Base-by-base conservation (phyloP, 768 basidiomycete species). In the Thelephora ganbajun region DNA sequence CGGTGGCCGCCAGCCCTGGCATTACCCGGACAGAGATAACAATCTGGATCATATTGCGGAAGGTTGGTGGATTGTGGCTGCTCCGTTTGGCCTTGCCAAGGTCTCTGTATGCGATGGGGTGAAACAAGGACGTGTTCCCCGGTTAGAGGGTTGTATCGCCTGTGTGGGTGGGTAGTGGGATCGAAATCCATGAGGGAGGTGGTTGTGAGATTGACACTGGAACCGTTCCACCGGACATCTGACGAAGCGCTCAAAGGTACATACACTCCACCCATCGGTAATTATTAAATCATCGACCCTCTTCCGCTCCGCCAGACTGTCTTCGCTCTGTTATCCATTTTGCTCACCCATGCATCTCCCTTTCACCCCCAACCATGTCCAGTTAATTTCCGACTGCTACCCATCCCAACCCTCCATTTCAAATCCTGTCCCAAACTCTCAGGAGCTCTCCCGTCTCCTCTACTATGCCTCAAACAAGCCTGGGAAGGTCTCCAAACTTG, bases 11-110 rank as follows among this genome's bases (percentile, higher is more conserved):
- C 77, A 0, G 80, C 76, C 16, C 91, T 76, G 19, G 66, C 50
- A 58, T 93, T 92, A 13, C 90, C 81, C 0, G 92, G 90, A 56
- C 92, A 96, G 42, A 96, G 77, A 61, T 88, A 92, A 58, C 91
- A 93, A 35, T 66, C 62, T 4, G 74, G 72, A 56, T 91, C 88
- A 54, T 88, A 75, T 39, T 69, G 52, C 0, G 80, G 82, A 4
- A 84, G 69, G 33, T 66, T 59, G 6, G 65, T 57, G 1, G 69
- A 43, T 49, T 79, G 72, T 0, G 80, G 71, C 1, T 77, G 61
- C 52, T 94, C 91, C 1, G 78, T 77, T 59, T 93, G 88, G 26
- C 91, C 91, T 35, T 80, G 72, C 92, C 92, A 96, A 12, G 92
- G 92, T 16, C 92, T 78, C 57, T 86, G 89, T 6, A 72, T 88